Evolutionary conservation across 208 protist species (phyloP).

Genomic region (Leishmania major): DNA sequence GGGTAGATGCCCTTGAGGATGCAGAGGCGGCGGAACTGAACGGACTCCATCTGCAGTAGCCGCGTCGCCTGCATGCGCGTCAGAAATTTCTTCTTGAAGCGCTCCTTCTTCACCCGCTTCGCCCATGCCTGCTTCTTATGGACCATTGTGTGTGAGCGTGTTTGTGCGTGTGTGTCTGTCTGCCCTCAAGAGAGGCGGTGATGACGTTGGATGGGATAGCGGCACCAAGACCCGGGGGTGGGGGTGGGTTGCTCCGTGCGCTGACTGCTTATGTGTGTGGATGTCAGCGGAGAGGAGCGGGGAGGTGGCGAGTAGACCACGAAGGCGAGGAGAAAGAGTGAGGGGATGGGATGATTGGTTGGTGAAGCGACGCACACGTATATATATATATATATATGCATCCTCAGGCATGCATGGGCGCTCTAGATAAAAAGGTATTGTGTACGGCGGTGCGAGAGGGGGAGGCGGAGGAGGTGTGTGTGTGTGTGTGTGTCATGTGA

Average conservation of each 20-base stretch:
- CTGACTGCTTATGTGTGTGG: not conserved
- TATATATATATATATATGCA: not conserved
- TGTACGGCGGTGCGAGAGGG: not conserved
- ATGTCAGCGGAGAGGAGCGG: not conserved
- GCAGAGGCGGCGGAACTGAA: conserved; percentile 96
- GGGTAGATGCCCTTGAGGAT: conserved; percentile 99
- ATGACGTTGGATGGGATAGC: not conserved
- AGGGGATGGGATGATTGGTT: not conserved
- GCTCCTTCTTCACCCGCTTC: conserved; percentile 90
- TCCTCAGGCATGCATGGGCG: not conserved
- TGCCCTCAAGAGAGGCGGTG: not conserved
- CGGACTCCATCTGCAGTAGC: conserved; percentile 93
- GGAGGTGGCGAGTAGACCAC: not conserved
- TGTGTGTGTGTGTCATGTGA: not conserved
- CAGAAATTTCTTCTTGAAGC: conserved; percentile 94
- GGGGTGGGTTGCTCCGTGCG: not conserved
- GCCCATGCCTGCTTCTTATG: conserved; percentile 90
- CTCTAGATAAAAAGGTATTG: not conserved
- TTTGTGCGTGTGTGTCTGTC: not conserved
- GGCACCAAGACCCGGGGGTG: not conserved
- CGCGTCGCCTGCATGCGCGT: conserved; percentile 93
- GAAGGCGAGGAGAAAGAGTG: not conserved
- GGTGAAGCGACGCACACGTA: not conserved
- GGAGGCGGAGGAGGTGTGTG: not conserved
- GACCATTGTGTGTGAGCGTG: conserved; percentile 35